A percentile compares a stretch with the other conserved stretches of the same genome.
phyloP scores from a whole-genome alignment of 208 protist genomes.

The Leishmania mexicana region DNA sequence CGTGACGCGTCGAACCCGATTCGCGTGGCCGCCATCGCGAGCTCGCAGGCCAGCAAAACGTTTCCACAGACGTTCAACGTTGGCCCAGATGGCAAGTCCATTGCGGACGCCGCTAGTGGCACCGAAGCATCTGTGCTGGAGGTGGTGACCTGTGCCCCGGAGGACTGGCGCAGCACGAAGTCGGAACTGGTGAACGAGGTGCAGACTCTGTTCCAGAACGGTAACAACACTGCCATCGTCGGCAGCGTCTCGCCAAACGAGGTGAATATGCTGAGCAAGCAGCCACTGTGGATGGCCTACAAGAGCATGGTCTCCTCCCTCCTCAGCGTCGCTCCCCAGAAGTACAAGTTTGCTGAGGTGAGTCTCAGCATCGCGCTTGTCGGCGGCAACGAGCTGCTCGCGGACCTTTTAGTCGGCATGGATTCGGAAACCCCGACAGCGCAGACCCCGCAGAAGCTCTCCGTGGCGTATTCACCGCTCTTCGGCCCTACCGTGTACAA shows the following conservation, averaged over 20 bases:
- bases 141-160: slow-evolving; percentile 42
- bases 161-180: slow-evolving; percentile 45
- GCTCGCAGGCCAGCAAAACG: slow-evolving; percentile 23
- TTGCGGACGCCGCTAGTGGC: slow-evolving; percentile 30
- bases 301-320: slow-evolving; percentile 62
- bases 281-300: slow-evolving; percentile 68
- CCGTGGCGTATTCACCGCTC: slow-evolving; percentile 58
- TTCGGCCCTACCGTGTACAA: slow-evolving; percentile 67
- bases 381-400: slow-evolving; percentile 45
- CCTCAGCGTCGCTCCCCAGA: slow-evolving; percentile 43
- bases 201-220: slow-evolving; percentile 58
- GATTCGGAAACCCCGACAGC: slow-evolving; percentile 23
- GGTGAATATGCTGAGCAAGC: slow-evolving; percentile 49
- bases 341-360: slow-evolving; percentile 55
- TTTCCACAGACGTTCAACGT: slow-evolving; percentile 34
- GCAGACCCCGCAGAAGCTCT: slow-evolving; percentile 36
- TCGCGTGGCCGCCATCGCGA: slow-evolving; percentile 34
- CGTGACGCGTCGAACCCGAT: slow-evolving; percentile 37
- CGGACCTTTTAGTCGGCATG: slow-evolving; percentile 33
- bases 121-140: slow-evolving; percentile 35
- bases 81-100: slow-evolving; percentile 32
- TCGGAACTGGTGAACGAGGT: slow-evolving; percentile 40
- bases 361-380: slow-evolving; percentile 51
- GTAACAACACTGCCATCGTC: slow-evolving; percentile 66
- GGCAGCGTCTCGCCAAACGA: slow-evolving; percentile 45